Conservation (phyloP, 2,329 filamentous ascomycete species). For the Colletotrichum coccodes region DNA sequence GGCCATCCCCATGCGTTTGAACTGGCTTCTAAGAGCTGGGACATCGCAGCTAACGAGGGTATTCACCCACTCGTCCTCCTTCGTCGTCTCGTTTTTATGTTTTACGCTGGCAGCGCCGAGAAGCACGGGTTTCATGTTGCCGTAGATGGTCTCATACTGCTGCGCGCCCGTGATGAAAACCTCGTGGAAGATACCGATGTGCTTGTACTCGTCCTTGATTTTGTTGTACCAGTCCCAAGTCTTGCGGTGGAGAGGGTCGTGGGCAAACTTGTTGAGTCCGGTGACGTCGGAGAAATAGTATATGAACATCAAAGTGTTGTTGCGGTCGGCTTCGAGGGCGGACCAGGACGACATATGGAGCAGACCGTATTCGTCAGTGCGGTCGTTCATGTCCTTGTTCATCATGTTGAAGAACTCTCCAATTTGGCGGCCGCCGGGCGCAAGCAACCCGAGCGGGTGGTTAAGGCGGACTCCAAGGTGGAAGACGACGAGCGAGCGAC, state of each 20-base stretch:
- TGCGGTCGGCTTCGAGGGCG: slow-evolving; percentile 45
- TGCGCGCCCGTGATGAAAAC: slow-evolving; percentile 55
- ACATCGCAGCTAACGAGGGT: slow-evolving; percentile 45
- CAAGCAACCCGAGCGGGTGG: slow-evolving; percentile 59
- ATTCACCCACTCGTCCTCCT: slow-evolving; percentile 44
- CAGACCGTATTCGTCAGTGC: slow-evolving; percentile 57
- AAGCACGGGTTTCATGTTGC: slow-evolving; percentile 51
- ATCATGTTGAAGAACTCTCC: slow-evolving; percentile 50
- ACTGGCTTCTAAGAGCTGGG: slow-evolving; percentile 46
- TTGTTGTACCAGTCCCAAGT: slow-evolving; percentile 59
- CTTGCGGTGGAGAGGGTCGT: slow-evolving; percentile 56
- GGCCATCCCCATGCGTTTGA: slow-evolving; percentile 42
- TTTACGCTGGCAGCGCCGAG: slow-evolving; percentile 42
- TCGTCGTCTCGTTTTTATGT: slow-evolving; percentile 35
- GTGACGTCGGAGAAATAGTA: slow-evolving; percentile 62
- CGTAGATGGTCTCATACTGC: slow-evolving; percentile 62
- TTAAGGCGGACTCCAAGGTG: slow-evolving; percentile 56
- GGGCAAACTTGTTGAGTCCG: slow-evolving; percentile 61
- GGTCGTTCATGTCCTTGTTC: slow-evolving; percentile 43
- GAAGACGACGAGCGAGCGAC: slow-evolving; percentile 51
- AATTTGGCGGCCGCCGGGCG: slow-evolving; percentile 53
- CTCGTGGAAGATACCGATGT: slow-evolving; percentile 66
- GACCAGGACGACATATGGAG: slow-evolving; percentile 55
- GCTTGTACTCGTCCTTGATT: slow-evolving; percentile 45
- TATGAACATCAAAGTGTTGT: slow-evolving; percentile 52